Conservation (phyloP, 2,329 filamentous ascomycete genomes). For the Lachnellula hyalina region DNA sequence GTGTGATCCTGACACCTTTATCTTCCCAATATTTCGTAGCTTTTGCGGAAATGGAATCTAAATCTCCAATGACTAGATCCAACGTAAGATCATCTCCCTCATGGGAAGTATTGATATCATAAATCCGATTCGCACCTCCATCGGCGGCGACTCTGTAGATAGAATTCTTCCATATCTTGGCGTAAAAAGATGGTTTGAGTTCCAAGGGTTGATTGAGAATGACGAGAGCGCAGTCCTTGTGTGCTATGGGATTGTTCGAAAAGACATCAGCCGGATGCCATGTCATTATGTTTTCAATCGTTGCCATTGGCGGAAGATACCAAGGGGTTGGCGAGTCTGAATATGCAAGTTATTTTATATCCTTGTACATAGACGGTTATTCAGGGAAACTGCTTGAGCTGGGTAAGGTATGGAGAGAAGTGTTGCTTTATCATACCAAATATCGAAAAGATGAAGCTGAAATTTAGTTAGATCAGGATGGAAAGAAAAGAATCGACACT, state of each 20-base stretch:
- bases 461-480: too few species aligned
- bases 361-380: not conserved
- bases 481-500: too few species aligned
- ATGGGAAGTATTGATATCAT: slow-evolving; percentile 33
- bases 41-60: slow-evolving; percentile 70
- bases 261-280: slow-evolving; percentile 36
- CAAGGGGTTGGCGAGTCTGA: not conserved
- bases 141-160: slow-evolving; percentile 72
- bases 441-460: slow-evolving; percentile 1
- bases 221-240: slow-evolving; percentile 43
- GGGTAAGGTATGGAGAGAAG: not conserved
- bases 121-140: slow-evolving; percentile 78
- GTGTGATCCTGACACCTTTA: slow-evolving; percentile 54
- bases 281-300: not conserved
- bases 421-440: not conserved
- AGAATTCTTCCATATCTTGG: slow-evolving; percentile 20
- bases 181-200: slow-evolving; percentile 32
- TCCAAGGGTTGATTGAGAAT: slow-evolving; percentile 58
- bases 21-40: slow-evolving; percentile 46
- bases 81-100: slow-evolving; percentile 50
- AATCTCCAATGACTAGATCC: slow-evolving; percentile 76
- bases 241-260: slow-evolving; percentile 13
- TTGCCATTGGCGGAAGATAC: not conserved
- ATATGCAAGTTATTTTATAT: not conserved
- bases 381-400: not conserved